A percentile compares a stretch with the other conserved stretches of the same genome.
These are phyloP conservation scores for Mucor lusitanicus DNA, from an alignment of 371 early-diverging fungal species.

Conservation along the genomic window DNA sequence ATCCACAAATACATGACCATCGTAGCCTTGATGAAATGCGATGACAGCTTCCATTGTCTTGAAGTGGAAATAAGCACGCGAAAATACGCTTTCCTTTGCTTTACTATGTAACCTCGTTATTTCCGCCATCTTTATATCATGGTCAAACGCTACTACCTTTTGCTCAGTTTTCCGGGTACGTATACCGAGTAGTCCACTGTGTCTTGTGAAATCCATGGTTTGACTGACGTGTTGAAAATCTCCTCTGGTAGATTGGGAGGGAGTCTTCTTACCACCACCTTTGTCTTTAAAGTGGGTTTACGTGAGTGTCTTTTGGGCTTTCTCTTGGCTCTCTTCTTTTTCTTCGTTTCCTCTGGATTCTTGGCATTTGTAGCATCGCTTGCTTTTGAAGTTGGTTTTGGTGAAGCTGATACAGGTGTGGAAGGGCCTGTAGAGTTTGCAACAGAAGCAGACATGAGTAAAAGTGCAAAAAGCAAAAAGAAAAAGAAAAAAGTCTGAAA, in stretches of 20 bases:
- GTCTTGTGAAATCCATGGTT: slow-evolving; percentile 56
- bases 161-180: slow-evolving; percentile 63
- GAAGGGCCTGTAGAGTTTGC: neutral
- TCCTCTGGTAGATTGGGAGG: slow-evolving; percentile 80
- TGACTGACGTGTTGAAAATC: slow-evolving; percentile 66
- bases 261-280: slow-evolving; percentile 78
- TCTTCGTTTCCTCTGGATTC: slow-evolving; percentile 24
- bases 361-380: neutral
- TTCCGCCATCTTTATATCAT: no score
- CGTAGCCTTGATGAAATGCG: slow-evolving; percentile 74
- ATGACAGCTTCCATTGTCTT: slow-evolving; percentile 64
- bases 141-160: neutral
- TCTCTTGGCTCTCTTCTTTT: slow-evolving; percentile 29
- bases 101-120: slow-evolving; percentile 38
- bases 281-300: slow-evolving; percentile 54
- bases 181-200: slow-evolving; percentile 58
- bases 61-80: slow-evolving; percentile 82
- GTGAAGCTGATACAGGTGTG: neutral
- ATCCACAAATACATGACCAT: slow-evolving; percentile 81
- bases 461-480: neutral
- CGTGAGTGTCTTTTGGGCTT: slow-evolving; percentile 34
- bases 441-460: neutral
- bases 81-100: slow-evolving; percentile 71
- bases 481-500: neutral
- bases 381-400: neutral